Evolutionary conservation across 345 rosid genomes (phyloP).

Genomic region (Euphorbia peplus): DNA sequence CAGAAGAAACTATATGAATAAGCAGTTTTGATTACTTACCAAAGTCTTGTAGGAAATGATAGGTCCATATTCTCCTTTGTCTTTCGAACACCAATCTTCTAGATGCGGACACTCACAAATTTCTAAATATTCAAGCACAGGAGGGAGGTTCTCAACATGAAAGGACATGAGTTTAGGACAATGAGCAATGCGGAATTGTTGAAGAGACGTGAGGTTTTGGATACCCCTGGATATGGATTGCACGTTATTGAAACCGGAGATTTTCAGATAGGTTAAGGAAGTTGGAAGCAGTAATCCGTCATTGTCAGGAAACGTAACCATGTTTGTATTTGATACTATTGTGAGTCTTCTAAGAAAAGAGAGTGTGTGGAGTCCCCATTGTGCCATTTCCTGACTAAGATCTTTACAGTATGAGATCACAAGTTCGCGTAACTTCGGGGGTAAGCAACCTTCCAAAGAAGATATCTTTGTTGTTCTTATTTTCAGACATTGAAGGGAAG

Average conservation of each 20-base stretch:
- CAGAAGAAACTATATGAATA: too few relatives aligned
- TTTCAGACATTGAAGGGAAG: background rate
- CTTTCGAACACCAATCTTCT: constrained; percentile 1
- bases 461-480: constrained; percentile 3
- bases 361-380: constrained; percentile 26
- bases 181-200: constrained; percentile 10
- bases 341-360: constrained; percentile 21
- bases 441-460: constrained; percentile 27
- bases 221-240: constrained; percentile 15
- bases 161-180: constrained; percentile 24
- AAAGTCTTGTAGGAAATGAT: constrained; percentile 17
- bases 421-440: constrained; percentile 19
- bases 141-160: constrained; percentile 23
- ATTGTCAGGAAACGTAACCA: constrained; percentile 22
- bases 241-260: constrained; percentile 9
- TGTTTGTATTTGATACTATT: constrained; percentile 1
- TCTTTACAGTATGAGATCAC: constrained; percentile 9
- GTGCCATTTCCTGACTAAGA: constrained; percentile 7
- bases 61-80: constrained; percentile 25
- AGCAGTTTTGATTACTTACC: background rate
- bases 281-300: constrained; percentile 26
- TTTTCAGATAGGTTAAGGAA: constrained; percentile 10
- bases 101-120: constrained; percentile 24
- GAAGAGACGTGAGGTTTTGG: constrained; percentile 17
- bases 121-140: constrained; percentile 11